phyloP scores from a whole-genome alignment of 768 basidiomycete genomes.

The Termitomyces eurrhizus region DNA sequence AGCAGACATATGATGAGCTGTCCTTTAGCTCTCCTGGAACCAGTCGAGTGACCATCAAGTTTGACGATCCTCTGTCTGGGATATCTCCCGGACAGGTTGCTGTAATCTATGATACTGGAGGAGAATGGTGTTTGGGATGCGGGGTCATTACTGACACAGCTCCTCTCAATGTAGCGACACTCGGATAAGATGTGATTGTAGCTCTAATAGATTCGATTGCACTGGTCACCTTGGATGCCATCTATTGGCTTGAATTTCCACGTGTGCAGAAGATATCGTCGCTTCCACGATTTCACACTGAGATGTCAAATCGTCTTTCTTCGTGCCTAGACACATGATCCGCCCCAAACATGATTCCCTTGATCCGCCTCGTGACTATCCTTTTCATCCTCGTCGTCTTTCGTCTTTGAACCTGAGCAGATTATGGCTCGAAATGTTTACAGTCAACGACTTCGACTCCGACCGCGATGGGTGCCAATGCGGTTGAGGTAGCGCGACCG shows the following conservation, averaged over 20 bases:
- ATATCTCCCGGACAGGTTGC: constrained; percentile 82
- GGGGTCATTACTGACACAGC: constrained; percentile 50
- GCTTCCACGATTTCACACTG: neutral
- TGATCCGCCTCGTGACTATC: no score
- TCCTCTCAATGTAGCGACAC: neutral
- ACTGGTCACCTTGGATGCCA: neutral
- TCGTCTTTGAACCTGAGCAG: no score
- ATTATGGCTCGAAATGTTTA: no score
- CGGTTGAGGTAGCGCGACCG: no score
- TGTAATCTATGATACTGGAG: constrained; percentile 62
- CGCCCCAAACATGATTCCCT: no score
- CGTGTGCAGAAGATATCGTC: neutral
- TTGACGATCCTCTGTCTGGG: constrained; percentile 58
- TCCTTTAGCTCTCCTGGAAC: constrained; percentile 12
- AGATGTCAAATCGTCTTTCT: neutral
- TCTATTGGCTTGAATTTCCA: neutral
- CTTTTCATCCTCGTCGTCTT: no score
- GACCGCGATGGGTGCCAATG: no score
- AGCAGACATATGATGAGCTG: constrained; percentile 18
- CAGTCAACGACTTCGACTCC: no score
- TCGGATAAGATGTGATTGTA: neutral
- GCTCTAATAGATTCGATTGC: neutral
- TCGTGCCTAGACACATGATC: no score
- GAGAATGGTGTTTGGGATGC: constrained; percentile 80
- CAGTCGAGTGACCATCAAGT: constrained; percentile 38